Evolutionary conservation across 176 grass and related monocot genomes (phyloP), one percentile per base, ranked within the genome.

Genomic region (Oropetium thomaeum): DNA sequence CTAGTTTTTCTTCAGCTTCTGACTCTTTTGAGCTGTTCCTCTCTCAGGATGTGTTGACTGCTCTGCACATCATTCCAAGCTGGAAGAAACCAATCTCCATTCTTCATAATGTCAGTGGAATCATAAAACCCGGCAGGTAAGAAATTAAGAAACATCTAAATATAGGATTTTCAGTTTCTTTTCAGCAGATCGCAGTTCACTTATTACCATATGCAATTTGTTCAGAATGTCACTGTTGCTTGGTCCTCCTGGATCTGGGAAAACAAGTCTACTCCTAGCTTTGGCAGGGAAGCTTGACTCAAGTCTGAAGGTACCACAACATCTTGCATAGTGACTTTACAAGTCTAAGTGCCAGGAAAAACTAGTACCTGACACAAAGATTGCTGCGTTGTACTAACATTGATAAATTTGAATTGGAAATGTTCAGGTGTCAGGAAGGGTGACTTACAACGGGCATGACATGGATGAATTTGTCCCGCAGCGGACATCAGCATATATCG

Each of bases 401-500:
- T 30, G 15, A 25, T 79, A 17, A 67, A 33, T 33, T 54, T 67
- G 26, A 37, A 74, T 62, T 65, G 74, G 0, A 83, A 67, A 83
- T 31, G 69, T 16, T 52, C 82, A 97, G 90, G 88, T 90, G 8
- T 81, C 90, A 22, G 93, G 93, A 41, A 87, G 69, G 45, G 85
- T 97, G 49, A 87, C 88, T 34, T 97, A 93, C 85, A 93, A 97
- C 16, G 93, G 93, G 11, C 90, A 97, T 68, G 83, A 85, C 39
- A 97, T 97, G 93, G 78, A 97, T 78, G 93, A 97, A 43, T 97
- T 97, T 52, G 93, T 97, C 20, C 93, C 93, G 2, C 89, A 90
- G 71, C 81, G 90, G 69, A 97, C 93, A 11, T 92, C 93, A 0
- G 93, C 93, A 22, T 97, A 97, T 69, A 97, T 97, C 0, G 86